Conservation (phyloP, 1,284 basidiomycete species). For the Ustilago shanxiensis region DNA sequence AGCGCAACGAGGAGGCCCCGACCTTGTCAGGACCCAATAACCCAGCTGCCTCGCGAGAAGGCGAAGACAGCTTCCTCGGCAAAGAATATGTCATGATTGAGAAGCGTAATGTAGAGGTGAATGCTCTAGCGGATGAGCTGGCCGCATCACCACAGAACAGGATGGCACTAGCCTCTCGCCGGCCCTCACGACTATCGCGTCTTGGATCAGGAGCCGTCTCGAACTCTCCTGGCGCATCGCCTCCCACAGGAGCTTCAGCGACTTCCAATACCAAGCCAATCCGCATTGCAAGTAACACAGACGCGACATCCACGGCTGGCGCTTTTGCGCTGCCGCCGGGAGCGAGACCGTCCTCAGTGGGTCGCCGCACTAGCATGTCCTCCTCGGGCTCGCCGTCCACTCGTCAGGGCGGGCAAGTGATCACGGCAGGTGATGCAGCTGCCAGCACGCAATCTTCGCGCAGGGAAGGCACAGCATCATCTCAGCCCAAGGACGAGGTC, state of each 20-base stretch:
- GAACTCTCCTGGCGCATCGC: constrained; percentile 21
- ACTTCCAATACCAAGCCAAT: constrained; percentile 23
- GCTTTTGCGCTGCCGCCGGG: constrained; percentile 60
- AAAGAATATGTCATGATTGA: constrained; percentile 75
- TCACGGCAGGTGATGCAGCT: constrained; percentile 36
- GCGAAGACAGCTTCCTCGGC: constrained; percentile 66
- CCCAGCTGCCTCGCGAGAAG: constrained; percentile 15
- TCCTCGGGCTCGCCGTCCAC: constrained; percentile 50
- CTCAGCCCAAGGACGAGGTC: constrained; percentile 36
- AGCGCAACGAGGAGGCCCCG: constrained; percentile 13
- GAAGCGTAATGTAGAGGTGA: constrained; percentile 75
- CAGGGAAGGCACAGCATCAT: constrained; percentile 21
- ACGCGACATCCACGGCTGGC: constrained; percentile 25
- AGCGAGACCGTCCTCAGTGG: constrained; percentile 47
- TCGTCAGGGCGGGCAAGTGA: constrained; percentile 38
- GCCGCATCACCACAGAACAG: constrained; percentile 48
- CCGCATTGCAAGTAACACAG: constrained; percentile 24
- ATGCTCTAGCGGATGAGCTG: constrained; percentile 73
- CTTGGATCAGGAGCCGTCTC: constrained; percentile 38
- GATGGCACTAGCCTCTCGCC: constrained; percentile 29
- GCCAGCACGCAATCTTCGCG: constrained; percentile 32
- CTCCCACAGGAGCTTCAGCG: constrained; percentile 19
- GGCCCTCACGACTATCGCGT: constrained; percentile 53
- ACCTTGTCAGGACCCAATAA: background rate
- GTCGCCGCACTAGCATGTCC: constrained; percentile 49